Evolutionary conservation across 768 basidiomycete species (phyloP), one percentile per base, ranked within the genome.

Genomic region (Termitomyces sp.): DNA sequence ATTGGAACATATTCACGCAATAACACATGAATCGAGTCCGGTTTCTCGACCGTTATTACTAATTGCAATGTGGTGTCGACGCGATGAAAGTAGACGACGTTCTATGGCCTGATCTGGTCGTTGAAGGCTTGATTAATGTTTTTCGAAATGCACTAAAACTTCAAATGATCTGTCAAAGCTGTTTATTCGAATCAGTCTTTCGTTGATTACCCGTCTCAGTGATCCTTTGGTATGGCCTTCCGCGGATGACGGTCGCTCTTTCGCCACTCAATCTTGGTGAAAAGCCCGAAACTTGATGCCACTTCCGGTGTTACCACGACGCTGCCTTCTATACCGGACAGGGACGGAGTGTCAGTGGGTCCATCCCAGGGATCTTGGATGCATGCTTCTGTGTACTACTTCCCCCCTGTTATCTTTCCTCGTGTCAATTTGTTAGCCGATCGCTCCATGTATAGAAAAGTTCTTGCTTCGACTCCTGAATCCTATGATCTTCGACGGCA

Each of bases 321-420:
- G 64, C 63, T 68, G 67, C 65, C 56, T 66, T 78, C 71, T 80
- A 79, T 81, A 82, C 81, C 30, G 30, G 30, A 82, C 82, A 81
- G 80, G 72, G 65, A 31, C 54, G 64, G 74, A 71, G 78, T 68
- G 78, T 75, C 74, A 28, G 68, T 61, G 62, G 60, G 26, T 30
- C 63, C 60, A 59, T 43, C 61, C 49, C 47, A 26, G 17, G 28
- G 23, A 53, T 23, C 26, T 30, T 26, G 38, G 9, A 42, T 9
- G 33, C 41, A 37, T 21, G 10, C 23, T 51, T 30, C 30, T 40
- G 37, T 41, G 23, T 6, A 44, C 5, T 23, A 23, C 17, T n/a
- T 41, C 19, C 6, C n/a, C 8, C 3, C 6, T 19, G 9, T 10
- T 19, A 10, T 10, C 41, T 7, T 41, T 41, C 37, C 10, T 19